Evolutionary conservation across 805 yeast species (phyloP).

Genomic region (Starmerella floris): DNA sequence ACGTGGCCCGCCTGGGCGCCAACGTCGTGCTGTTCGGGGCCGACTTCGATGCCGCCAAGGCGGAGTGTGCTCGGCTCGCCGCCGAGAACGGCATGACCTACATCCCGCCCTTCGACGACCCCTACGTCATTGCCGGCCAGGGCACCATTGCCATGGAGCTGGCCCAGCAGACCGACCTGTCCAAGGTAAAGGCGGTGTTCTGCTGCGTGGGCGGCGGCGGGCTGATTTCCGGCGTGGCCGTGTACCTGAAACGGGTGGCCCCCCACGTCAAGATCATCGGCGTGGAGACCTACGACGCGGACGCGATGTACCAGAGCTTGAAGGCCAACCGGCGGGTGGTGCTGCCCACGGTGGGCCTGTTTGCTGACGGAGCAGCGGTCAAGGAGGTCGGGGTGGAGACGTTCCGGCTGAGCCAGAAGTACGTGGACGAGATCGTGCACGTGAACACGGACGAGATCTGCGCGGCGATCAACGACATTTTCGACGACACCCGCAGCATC

Average conservation of each 20-base stretch:
- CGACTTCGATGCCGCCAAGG: slow-evolving; percentile 90
- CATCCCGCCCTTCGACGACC: slow-evolving; percentile 98
- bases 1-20: slow-evolving; percentile 84
- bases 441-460: slow-evolving; percentile 87
- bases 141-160: slow-evolving; percentile 94
- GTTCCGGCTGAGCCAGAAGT: slow-evolving; percentile 60
- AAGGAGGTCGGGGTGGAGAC: slow-evolving; percentile 81
- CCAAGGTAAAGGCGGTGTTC: slow-evolving; percentile 72
- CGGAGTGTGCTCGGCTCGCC: slow-evolving; percentile 66
- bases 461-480: slow-evolving; percentile 94
- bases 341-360: slow-evolving; percentile 72
- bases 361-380: slow-evolving; percentile 98
- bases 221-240: slow-evolving; percentile 75
- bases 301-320: slow-evolving; percentile 70
- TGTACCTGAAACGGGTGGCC: slow-evolving; percentile 84
- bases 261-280: slow-evolving; percentile 96
- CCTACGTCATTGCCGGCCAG: slow-evolving; percentile 96
- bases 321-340: slow-evolving; percentile 40
- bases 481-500: slow-evolving; percentile 86
- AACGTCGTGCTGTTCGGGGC: slow-evolving; percentile 88
- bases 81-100: slow-evolving; percentile 62
- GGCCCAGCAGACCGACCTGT: slow-evolving; percentile 68
- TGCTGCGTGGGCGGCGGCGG: slow-evolving; percentile 98
- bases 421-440: slow-evolving; percentile 76
- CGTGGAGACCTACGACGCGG: slow-evolving; percentile 92